Evolutionary conservation across 1,284 basidiomycete species (phyloP), one percentile per base, ranked within the genome.

Genomic region (Sphagnurus paluster): DNA sequence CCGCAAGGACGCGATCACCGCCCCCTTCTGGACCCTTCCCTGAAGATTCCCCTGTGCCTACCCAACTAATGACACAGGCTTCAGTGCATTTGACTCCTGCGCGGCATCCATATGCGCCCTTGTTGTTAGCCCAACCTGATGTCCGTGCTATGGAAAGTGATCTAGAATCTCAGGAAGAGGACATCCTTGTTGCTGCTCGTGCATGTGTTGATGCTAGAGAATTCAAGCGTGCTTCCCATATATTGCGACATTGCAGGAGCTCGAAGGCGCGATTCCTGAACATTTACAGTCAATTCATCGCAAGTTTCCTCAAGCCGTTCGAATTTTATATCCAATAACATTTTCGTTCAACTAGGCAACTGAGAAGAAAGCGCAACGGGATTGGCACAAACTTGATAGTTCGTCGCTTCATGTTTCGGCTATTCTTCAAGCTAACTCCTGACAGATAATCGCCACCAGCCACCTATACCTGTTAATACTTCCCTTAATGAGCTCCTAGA

Each of bases 271-370:
- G 74, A 14, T 98, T 98, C 65, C 61, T 98, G 54, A 75, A 77
- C 39, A 68, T 87, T 28, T 98, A 98, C 62, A 80, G 89, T 47
- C 81, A 82, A 50, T 98, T 87, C 64, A 71, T 98, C 63, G 94
- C 95, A 63, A 74, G 87, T 72, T 25, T 26, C 36, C 23, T 28
- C 29, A 21, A 25, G 17, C 24, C n/a, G n/a, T 37, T 35, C 32
- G 44, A 14, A 28, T 39, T 42, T 20, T 33, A 40, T n/a, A 33
- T n/a, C 11, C 36, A n/a, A 46, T 34, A 42, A 44, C 28, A 45
- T 26, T 16, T 14, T 37, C 40, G 24, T 41, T 47, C 26, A 42
- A 38, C 26, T 51, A 84, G 85, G 80, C 77, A 40, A 74, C 75
- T 54, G 87, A 90, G 67, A 86, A 80, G 62, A 75, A 75, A 49